A percentile compares a stretch with the other conserved stretches of the same genome.
Conservation (phyloP, 768 basidiomycete species). For the Mycena chlorophos region DNA sequence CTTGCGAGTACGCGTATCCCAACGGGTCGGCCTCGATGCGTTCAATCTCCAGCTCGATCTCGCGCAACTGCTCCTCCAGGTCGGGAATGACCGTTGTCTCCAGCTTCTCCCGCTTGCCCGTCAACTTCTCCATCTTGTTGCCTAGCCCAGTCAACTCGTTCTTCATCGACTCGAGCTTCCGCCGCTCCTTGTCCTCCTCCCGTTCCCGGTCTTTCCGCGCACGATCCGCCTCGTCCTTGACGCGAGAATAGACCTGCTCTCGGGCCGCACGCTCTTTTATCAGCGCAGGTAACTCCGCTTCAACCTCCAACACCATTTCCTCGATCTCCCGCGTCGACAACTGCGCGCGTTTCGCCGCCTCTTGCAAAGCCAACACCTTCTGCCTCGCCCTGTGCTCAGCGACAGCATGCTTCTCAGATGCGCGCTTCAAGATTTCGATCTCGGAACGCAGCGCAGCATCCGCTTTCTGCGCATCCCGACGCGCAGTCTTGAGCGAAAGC, state of each 20-base stretch:
- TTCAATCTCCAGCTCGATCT: conserved; percentile 63
- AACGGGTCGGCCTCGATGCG: conserved; percentile 30
- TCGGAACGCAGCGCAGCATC: conserved; percentile 80
- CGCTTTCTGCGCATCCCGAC: conserved; percentile 81
- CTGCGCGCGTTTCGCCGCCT: conserved; percentile 80
- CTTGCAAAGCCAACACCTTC: conserved; percentile 84
- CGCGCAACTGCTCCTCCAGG: conserved; percentile 65
- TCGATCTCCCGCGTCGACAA: conserved; percentile 52
- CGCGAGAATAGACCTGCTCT: conserved; percentile 42
- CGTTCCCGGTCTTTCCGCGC: conserved; percentile 47
- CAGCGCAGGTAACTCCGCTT: conserved; percentile 45
- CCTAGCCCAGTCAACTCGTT: conserved; percentile 56
- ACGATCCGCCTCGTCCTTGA: conserved; percentile 51
- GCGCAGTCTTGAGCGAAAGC: conserved; percentile 69
- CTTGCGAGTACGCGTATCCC: conserved; percentile 27
- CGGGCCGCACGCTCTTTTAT: conserved; percentile 38
- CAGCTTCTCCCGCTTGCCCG: conserved; percentile 63
- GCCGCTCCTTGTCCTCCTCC: conserved; percentile 51
- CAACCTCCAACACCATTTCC: conserved; percentile 47
- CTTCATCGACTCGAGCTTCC: conserved; percentile 55
- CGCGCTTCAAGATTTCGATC: conserved; percentile 80
- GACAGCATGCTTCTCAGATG: conserved; percentile 75
- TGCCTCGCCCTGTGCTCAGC: conserved; percentile 82
- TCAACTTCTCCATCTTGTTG: conserved; percentile 68
- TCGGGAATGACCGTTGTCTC: conserved; percentile 60